phyloP scores from a whole-genome alignment of 495 filamentous ascomycete species.

The Tuber magnatum region DNA sequence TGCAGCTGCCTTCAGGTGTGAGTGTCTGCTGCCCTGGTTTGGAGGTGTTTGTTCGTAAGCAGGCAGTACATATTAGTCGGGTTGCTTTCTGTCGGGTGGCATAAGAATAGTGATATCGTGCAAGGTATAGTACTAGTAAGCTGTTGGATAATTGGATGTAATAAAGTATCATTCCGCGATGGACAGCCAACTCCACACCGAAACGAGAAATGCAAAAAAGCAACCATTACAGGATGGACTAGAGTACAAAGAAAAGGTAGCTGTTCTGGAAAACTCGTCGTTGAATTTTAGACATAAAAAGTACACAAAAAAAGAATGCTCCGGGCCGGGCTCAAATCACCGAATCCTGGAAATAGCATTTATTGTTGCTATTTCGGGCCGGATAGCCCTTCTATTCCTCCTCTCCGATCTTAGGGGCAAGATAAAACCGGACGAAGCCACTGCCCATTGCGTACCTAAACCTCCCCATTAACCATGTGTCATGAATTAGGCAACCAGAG shows the following conservation, averaged over 20 bases:
- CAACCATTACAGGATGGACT: background rate
- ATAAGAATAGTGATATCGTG: background rate
- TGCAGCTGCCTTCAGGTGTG: background rate
- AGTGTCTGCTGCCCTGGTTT: background rate
- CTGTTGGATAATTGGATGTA: background rate
- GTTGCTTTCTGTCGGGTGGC: background rate
- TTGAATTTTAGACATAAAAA: background rate
- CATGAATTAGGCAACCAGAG: background rate
- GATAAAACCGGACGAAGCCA: slow-evolving; percentile 91
- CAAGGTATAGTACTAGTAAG: background rate
- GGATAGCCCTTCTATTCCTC: slow-evolving; percentile 59
- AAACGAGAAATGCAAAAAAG: background rate
- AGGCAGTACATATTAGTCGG: background rate
- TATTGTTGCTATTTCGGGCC: background rate
- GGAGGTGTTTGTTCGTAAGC: background rate
- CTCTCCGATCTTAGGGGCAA: slow-evolving; percentile 94
- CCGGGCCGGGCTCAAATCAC: background rate
- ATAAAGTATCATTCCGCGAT: background rate
- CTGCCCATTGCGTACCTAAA: slow-evolving; percentile 62
- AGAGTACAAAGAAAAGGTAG: background rate
- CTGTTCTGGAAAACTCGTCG: background rate
- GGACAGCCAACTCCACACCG: background rate
- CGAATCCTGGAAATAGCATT: background rate
- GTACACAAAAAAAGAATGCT: background rate
- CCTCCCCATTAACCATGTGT: background rate